Evolutionary conservation across 2,329 filamentous ascomycete genomes (phyloP), one percentile per base, ranked within the genome.

Genomic region (Aureobasidium sp.): DNA sequence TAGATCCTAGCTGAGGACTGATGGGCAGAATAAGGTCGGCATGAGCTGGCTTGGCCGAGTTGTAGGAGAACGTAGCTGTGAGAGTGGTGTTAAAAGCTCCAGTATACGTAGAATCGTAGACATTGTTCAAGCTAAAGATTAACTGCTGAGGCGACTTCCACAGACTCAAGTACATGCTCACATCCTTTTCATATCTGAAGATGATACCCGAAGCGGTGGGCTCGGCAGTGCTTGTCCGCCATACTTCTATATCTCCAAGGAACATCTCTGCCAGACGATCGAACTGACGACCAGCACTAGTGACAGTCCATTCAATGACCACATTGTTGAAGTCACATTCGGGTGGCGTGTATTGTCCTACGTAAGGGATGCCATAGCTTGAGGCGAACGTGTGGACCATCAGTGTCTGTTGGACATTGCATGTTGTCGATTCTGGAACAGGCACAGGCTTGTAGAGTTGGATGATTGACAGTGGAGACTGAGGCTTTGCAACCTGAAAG

Each of bases 181-280:
- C 85, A 70, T 95, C 89, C 73, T 93, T 94, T 60, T 86, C 77
- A 70, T 90, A 91, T 0, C 82, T 85, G 88, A 88, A 93, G 48
- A 81, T 76, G 64, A 94, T 91, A 7, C 89, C 90, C 24, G 80
- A 80, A 5, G 76, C 66, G 0, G 85, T 90, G 1, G 90, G 89
- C 74, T 95, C 88, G 4, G 90, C 88, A 0, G 90, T 95, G 5
- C 89, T 91, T 1, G 89, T 92, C 27, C 90, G 81, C 79, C 88
- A 94, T n/a, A 95, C 81, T 71, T 95, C 90, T 11, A 83, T 85
- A 71, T 93, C 88, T 44, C 84, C 85, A 40, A 94, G 78, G 68
- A 87, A 94, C 81, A 94, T 86, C 35, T 87, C 73, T 4, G 85
- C 90, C 9, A 93, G 79, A 42, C 90, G 82, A 71, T 95, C 90